These are phyloP conservation scores for Dendrobium chrysotoxum DNA, from an alignment of 106 monocot species.

Conservation along the genomic window DNA sequence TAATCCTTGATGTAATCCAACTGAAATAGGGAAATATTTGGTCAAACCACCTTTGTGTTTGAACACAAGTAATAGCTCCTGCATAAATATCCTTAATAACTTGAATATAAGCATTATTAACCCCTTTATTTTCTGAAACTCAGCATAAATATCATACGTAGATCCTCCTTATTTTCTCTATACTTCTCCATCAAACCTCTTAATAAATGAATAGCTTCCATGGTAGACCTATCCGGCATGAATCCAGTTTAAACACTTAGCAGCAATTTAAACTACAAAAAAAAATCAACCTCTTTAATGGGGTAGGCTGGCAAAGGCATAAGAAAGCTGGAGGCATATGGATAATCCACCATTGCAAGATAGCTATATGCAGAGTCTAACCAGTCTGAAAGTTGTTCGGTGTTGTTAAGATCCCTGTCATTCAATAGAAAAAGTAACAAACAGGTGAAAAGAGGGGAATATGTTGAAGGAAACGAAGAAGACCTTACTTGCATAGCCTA, in stretches of 20 bases:
- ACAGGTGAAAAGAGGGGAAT: not conserved
- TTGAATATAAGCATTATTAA: no score
- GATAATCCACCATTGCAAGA: conserved; percentile 90
- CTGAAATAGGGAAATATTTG: no score
- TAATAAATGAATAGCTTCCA: no score
- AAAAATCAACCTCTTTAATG: conserved; percentile 68
- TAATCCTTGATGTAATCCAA: no score
- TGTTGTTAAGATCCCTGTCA: conserved; percentile 52
- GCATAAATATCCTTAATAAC: no score
- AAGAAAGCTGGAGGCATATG: conserved; percentile 71
- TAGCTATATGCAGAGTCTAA: conserved; percentile 80
- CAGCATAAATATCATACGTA: no score
- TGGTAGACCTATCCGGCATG: no score
- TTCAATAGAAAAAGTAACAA: conserved; percentile 3
- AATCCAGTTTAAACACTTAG: not conserved
- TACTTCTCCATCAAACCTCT: no score
- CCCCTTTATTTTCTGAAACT: no score
- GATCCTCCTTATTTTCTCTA: no score
- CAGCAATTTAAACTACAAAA: not conserved
- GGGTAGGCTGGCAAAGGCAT: conserved; percentile 94
- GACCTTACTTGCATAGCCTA: conserved; percentile 58
- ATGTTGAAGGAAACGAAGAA: not conserved
- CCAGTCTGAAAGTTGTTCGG: conserved; percentile 74
- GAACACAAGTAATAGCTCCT: no score
- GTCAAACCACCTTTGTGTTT: no score